Percentiles rank a stretch among this genome's conserved stretches.
phyloP scores from a whole-genome alignment of 2,329 filamentous ascomycete genomes.

The Aureobasidium sp. region DNA sequence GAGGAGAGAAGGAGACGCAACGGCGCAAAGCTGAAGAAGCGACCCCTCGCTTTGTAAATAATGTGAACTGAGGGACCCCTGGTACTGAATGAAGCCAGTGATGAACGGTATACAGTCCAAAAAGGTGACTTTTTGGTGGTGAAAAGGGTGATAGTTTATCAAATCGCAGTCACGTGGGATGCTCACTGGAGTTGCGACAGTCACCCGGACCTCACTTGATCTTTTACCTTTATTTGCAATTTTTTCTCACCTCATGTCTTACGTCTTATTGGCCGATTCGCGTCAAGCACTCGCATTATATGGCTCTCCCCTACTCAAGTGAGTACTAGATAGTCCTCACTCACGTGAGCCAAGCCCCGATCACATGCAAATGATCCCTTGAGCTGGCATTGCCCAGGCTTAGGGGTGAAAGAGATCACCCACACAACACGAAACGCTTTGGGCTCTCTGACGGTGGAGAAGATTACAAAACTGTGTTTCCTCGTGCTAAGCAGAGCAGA shows the following conservation, averaged over 20 bases:
- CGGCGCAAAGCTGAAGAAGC: not conserved
- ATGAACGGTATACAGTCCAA: not conserved
- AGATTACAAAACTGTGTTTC: too few species aligned
- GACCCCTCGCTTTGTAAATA: not conserved
- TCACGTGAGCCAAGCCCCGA: not conserved
- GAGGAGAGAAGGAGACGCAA: not conserved
- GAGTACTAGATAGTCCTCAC: not conserved
- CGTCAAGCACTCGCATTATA: not conserved
- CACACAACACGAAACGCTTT: too few species aligned
- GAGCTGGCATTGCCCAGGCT: too few species aligned
- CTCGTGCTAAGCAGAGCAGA: too few species aligned
- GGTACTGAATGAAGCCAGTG: not conserved
- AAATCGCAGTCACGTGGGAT: not conserved
- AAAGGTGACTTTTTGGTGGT: not conserved
- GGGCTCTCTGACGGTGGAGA: too few species aligned
- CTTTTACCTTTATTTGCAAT: not conserved
- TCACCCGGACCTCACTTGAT: not conserved
- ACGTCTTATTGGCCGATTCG: not conserved
- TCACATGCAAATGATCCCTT: not conserved
- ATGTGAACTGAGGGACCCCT: not conserved
- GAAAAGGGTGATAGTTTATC: not conserved
- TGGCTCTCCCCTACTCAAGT: not conserved
- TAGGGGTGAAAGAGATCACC: too few species aligned
- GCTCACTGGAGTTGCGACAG: not conserved
- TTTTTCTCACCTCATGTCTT: not conserved